Conservation (phyloP, 257 asterid species). For the Lycium ferocissimum region DNA sequence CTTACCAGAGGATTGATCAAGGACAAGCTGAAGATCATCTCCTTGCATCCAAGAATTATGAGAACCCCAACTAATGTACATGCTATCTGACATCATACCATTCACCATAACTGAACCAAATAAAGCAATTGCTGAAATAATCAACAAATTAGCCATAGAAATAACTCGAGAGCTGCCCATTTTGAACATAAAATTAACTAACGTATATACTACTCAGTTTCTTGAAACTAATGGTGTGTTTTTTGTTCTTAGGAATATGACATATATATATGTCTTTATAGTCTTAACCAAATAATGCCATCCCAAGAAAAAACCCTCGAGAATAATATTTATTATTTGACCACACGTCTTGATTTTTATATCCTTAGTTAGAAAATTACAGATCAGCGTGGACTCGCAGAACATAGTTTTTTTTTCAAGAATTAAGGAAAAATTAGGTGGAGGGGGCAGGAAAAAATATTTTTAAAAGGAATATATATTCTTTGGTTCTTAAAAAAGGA, state of each 20-base stretch:
- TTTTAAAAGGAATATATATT: not conserved
- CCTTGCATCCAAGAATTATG: conserved; percentile 31
- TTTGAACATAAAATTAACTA: not conserved
- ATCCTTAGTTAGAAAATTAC: not conserved
- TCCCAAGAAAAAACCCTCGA: not conserved
- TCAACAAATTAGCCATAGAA: conserved; percentile 22
- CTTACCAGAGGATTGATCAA: conserved; percentile 12
- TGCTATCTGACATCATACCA: conserved; percentile 28
- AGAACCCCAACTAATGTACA: conserved; percentile 20
- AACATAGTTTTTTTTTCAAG: not conserved
- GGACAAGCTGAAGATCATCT: conserved; percentile 25
- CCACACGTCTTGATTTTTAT: conserved; percentile 8
- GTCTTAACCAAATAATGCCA: not conserved
- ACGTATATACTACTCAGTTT: not conserved
- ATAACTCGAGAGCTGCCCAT: conserved; percentile 20
- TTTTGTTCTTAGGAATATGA: not conserved
- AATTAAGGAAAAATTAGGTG: not conserved
- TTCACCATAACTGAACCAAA: conserved; percentile 15
- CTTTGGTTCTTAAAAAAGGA: no score
- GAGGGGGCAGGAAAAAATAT: not conserved
- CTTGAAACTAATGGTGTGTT: not conserved
- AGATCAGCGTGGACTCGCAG: not conserved
- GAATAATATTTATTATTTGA: not conserved
- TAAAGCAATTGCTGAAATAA: conserved; percentile 13
- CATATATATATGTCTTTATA: not conserved